These are phyloP conservation scores for Xerocomus brunneocitrinus DNA, from an alignment of 768 basidiomycete species.

Conservation along the genomic window DNA sequence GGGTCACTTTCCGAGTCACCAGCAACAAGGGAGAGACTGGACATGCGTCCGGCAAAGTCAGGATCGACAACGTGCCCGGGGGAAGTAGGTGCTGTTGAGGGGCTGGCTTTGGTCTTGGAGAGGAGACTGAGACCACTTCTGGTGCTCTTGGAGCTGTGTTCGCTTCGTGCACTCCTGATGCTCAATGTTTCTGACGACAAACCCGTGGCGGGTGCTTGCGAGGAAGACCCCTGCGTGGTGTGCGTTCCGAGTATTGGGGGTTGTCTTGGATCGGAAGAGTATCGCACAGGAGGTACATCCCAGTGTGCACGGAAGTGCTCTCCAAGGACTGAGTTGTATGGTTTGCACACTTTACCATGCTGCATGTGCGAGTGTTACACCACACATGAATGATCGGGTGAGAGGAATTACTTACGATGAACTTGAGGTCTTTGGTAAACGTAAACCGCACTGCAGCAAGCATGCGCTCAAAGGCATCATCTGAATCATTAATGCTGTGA, in stretches of 20 bases:
- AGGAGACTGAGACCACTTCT: conserved; percentile 53
- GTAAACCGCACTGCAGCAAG: conserved; percentile 84
- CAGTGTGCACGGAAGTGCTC: conserved; percentile 89
- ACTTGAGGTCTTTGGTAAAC: conserved; percentile 93
- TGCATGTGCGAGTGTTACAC: conserved; percentile 27
- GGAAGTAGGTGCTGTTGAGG: conserved; percentile 40
- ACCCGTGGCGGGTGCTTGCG: conserved; percentile 20
- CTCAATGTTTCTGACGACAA: conserved; percentile 46
- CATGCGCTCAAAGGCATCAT: conserved; percentile 93
- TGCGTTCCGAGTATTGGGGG: conserved; percentile 45
- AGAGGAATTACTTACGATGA: conserved; percentile 53
- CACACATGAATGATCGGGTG: background rate
- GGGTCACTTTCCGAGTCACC: conserved; percentile 31
- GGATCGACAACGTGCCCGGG: conserved; percentile 40
- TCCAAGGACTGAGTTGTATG: conserved; percentile 83
- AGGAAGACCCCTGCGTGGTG: conserved; percentile 26
- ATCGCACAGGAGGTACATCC: conserved; percentile 65
- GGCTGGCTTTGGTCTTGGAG: conserved; percentile 42
- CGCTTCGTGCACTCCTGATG: conserved; percentile 45
- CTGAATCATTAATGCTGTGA: conserved; percentile 82
- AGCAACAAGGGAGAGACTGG: conserved; percentile 52
- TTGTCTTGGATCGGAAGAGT: conserved; percentile 43
- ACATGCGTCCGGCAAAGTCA: conserved; percentile 48
- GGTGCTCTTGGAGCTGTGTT: conserved; percentile 55
- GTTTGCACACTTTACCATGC: conserved; percentile 93